phyloP scores from a whole-genome alignment of 345 rosid genomes.

The Eutrema heterophyllum region DNA sequence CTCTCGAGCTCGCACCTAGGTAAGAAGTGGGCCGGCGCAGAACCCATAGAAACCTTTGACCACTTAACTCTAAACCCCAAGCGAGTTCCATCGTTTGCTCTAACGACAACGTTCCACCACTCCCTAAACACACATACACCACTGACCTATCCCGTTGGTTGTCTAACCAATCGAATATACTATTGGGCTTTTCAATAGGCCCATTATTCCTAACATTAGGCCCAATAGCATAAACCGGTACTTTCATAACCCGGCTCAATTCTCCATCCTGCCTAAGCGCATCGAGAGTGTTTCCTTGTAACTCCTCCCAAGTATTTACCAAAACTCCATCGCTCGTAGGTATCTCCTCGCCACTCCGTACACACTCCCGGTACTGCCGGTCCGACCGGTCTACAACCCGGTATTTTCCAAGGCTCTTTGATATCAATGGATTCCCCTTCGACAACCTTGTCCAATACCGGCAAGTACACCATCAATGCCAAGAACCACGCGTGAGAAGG shows the following conservation, averaged over 20 bases:
- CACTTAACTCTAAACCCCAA: slow-evolving; percentile 57
- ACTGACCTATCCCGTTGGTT: slow-evolving; percentile 46
- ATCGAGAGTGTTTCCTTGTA: slow-evolving; percentile 34
- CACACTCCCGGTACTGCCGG: slow-evolving; percentile 23
- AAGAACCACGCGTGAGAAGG: slow-evolving; percentile 50
- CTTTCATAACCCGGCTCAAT: slow-evolving; percentile 19
- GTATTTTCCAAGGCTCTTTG: slow-evolving; percentile 39
- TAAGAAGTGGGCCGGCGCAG: slow-evolving; percentile 31
- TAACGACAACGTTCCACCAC: slow-evolving; percentile 53
- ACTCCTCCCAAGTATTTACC: slow-evolving; percentile 59
- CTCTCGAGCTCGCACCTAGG: slow-evolving; percentile 12
- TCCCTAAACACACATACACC: slow-evolving; percentile 61
- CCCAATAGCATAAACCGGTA: slow-evolving; percentile 45
- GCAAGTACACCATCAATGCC: slow-evolving; percentile 34
- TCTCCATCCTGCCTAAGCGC: slow-evolving; percentile 33
- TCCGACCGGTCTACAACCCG: slow-evolving; percentile 50
- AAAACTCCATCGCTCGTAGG: slow-evolving; percentile 47
- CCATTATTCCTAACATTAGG: slow-evolving; percentile 32
- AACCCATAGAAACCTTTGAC: slow-evolving; percentile 39
- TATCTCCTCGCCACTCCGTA: slow-evolving; percentile 9
- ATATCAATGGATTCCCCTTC: slow-evolving; percentile 35
- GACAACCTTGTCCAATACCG: slow-evolving; percentile 34
- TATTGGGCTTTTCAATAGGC: background rate
- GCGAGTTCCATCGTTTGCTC: slow-evolving; percentile 58
- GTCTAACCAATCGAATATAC: slow-evolving; percentile 45